Conservation (phyloP, 805 yeast species). For the Lipomyces spencermartinsiae region DNA sequence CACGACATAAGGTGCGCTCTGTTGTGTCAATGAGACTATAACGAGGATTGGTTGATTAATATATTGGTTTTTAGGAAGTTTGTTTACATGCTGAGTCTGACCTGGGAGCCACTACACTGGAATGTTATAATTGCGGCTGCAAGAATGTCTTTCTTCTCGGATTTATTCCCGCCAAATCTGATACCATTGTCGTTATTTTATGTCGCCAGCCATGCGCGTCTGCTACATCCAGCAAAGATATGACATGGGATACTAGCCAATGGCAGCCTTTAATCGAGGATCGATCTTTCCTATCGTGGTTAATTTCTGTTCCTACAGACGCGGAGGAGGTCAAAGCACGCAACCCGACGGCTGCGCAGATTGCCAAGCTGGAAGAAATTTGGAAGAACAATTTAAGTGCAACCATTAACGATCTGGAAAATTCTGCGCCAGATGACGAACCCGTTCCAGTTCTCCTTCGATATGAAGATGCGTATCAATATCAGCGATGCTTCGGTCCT, state of each 20-base stretch:
- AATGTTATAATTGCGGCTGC: constrained; percentile 89
- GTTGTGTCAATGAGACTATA: neutral
- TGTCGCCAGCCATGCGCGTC: constrained; percentile 82
- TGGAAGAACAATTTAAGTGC: constrained; percentile 80
- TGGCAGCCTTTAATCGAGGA: constrained; percentile 90
- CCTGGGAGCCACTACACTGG: constrained; percentile 84
- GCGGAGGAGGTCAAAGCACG: constrained; percentile 64
- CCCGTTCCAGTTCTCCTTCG: constrained; percentile 75
- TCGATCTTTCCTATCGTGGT: constrained; percentile 80
- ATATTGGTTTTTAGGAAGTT: constrained; percentile 48
- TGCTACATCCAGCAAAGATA: constrained; percentile 61
- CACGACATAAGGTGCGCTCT: constrained; percentile 65
- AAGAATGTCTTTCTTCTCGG: constrained; percentile 82
- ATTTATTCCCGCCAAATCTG: constrained; percentile 84
- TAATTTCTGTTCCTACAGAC: constrained; percentile 72
- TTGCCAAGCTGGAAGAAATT: constrained; percentile 73
- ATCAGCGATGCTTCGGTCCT: constrained; percentile 85
- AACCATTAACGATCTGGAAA: constrained; percentile 68
- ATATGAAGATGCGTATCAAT: constrained; percentile 81
- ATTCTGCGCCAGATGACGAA: constrained; percentile 59
- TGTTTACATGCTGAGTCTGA: constrained; percentile 80
- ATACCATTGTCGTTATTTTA: constrained; percentile 81
- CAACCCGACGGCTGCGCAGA: constrained; percentile 66
- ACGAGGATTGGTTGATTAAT: neutral
- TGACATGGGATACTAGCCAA: constrained; percentile 83